Evolutionary conservation across 345 rosid genomes (phyloP), one percentile per base, ranked within the genome.

Genomic region (Moringa oleifera): DNA sequence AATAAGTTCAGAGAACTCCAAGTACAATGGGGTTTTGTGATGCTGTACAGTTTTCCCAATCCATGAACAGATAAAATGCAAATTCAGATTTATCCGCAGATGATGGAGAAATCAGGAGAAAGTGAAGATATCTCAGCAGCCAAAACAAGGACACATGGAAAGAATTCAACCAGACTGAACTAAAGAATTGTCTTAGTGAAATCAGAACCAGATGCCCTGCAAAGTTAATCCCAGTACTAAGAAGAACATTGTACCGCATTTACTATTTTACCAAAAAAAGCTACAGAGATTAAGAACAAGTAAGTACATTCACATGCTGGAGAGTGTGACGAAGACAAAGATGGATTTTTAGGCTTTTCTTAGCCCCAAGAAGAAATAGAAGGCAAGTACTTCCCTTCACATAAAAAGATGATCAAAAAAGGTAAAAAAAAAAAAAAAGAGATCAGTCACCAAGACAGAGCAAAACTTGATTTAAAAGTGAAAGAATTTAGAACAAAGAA

Each of bases 181-280:
- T 6, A 33, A 54, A 41, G 49, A 65, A 64, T 53, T 20, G 37
- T 28, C 18, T 17, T 23, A 12, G 25, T 51, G 46, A 18, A 22
- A 52, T 25, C 37, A 53, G 45, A 55, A 61, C 60, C 61, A 59
- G 64, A 71, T 67, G 15, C 25, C 69, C 25, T 47, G 31, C 20
- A 50, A 15, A 41, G 47, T 41, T 17, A 56, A 64, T n/a, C 56
- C 58, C 53, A 69, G 0, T 23, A 55, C 33, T 52, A 19, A 60
- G 59, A 59, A 68, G 20, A 33, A 51, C 21, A 41, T 0, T 25
- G 1, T 19, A 4, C 52, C 31, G 9, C 6, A 41, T 41, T 23
- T n/a, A 18, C 13, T 19, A 33, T 17, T 15, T 19, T 13, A 17
- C 28, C 52, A 59, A 41, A 21, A 19, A 0, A 13, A n/a, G 15